A percentile compares a stretch with the other conserved stretches of the same genome.
Conservation (phyloP, 2,329 filamentous ascomycete species). For the Hypoxylon sp. region DNA sequence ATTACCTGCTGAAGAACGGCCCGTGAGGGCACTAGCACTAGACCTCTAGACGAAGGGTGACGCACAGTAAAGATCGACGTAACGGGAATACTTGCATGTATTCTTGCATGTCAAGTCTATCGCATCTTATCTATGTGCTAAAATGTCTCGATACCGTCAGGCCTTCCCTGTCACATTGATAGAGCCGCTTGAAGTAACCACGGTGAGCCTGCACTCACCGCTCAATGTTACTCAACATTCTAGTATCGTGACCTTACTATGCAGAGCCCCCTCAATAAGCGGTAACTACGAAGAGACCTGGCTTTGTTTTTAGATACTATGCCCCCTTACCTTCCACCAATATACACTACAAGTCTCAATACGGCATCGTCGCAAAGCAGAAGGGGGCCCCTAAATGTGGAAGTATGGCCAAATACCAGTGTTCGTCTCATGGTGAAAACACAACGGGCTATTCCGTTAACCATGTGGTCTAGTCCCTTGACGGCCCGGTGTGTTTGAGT, state of each 20-base stretch:
- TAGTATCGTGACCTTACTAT: neutral
- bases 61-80: slow-evolving; percentile 33
- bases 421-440: slow-evolving; percentile 8
- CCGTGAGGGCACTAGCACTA: slow-evolving; percentile 2
- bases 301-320: neutral
- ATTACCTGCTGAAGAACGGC: slow-evolving; percentile 1
- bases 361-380: slow-evolving; percentile 7
- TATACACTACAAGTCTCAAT: slow-evolving; percentile 20
- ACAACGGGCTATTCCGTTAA: neutral
- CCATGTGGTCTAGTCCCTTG: neutral
- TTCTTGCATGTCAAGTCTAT: slow-evolving; percentile 13
- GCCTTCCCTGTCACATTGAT: slow-evolving; percentile 11
- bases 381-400: neutral
- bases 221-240: slow-evolving; percentile 16
- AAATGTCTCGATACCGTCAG: slow-evolving; percentile 16
- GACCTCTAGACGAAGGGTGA: slow-evolving; percentile 13
- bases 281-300: slow-evolving; percentile 14
- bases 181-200: slow-evolving; percentile 2
- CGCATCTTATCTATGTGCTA: slow-evolving; percentile 14
- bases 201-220: slow-evolving; percentile 20
- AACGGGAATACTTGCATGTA: slow-evolving; percentile 14
- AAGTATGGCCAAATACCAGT: slow-evolving; percentile 3
- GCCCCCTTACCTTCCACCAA: slow-evolving; percentile 11
- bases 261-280: slow-evolving; percentile 3
- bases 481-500: slow-evolving; percentile 1